Percentiles rank a stretch among this genome's conserved stretches.
Evolutionary conservation across 306 rosid species (phyloP).

Genomic region (Canavalia gladiata): DNA sequence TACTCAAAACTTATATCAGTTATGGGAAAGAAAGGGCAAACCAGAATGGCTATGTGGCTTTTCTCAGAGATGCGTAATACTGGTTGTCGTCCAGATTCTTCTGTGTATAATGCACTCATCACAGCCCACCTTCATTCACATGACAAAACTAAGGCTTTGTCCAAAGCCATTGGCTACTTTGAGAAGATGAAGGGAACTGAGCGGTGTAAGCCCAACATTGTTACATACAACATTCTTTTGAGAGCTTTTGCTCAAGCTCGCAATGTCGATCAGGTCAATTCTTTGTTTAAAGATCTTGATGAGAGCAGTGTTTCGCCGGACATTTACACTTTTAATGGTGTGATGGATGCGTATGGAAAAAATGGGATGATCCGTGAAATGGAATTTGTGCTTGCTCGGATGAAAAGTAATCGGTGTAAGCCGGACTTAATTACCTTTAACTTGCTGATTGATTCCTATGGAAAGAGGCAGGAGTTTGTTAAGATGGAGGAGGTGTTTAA

Average conservation of each 20-base stretch:
- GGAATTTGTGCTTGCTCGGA: slow-evolving; percentile 80
- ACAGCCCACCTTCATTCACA: slow-evolving; percentile 86
- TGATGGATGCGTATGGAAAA: slow-evolving; percentile 94
- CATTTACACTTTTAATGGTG: slow-evolving; percentile 86
- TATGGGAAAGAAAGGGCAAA: slow-evolving; percentile 95
- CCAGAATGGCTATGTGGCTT: slow-evolving; percentile 94
- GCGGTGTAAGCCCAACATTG: slow-evolving; percentile 86
- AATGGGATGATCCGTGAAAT: slow-evolving; percentile 90
- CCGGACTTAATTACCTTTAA: slow-evolving; percentile 89
- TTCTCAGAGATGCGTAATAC: slow-evolving; percentile 95
- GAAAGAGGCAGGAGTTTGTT: slow-evolving; percentile 85
- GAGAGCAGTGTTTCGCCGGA: slow-evolving; percentile 82
- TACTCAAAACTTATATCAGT: slow-evolving; percentile 89
- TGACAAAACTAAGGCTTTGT: slow-evolving; percentile 84
- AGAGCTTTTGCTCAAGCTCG: slow-evolving; percentile 90
- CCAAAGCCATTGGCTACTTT: slow-evolving; percentile 77
- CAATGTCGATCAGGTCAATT: slow-evolving; percentile 67
- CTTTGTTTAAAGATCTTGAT: slow-evolving; percentile 85
- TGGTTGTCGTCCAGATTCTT: slow-evolving; percentile 90
- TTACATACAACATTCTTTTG: slow-evolving; percentile 87
- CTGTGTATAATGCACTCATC: slow-evolving; percentile 88
- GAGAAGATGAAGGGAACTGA: slow-evolving; percentile 94
- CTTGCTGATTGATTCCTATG: slow-evolving; percentile 87
- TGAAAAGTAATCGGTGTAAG: slow-evolving; percentile 80
- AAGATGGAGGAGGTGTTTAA: slow-evolving; percentile 97